Base-by-base conservation (phyloP, 495 filamentous ascomycete genomes). In the Annulohypoxylon stygium region DNA sequence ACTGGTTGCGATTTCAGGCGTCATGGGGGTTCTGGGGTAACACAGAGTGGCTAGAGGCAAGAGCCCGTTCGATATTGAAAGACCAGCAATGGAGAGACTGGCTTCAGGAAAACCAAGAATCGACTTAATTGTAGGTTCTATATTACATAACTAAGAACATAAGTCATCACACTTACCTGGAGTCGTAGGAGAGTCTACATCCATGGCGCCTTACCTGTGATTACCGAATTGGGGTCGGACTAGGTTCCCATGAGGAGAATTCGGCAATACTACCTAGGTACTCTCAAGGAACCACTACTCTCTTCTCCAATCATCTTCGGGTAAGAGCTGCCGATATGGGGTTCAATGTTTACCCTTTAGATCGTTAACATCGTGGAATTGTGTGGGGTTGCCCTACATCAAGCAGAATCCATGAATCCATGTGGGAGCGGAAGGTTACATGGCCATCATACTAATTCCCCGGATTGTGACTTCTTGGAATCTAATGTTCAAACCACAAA, bases 1-100 rank as follows among this genome's bases (percentile, higher is more conserved):
- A 86, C 64, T 85, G 84, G 84, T 69, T 83, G 45, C 58, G 84
- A 43, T 86, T 86, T 53, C 79, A 85, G 65, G 81, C 82, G 0
- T 83, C 82, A 1, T 86, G 83, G 84, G 83, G 84, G 1, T 81
- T 80, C 65, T 86, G 84, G 84, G 84, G 84, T 4, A 83, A 84
- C 57, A 80, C 79, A 1, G 72, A 77, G 30, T 85, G 83, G 83
- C 78, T 84, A 33, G 81, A 80, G 50, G 81, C 79, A 10, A 71
- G 76, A 61, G 76, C 75, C 30, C 67, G 77, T 43, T 76, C 43
- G 25, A 79, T 81, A 59, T 26, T 76, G 33, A 63, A 65, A 53
- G 74, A 81, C 16, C 16, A 61, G 10, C 26, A 45, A 2, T 77
- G 77, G 77, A 69, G 62, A 54, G 36, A 69, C 4, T 78, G 76